A percentile compares a stretch with the other conserved stretches of the same genome.
phyloP scores from a whole-genome alignment of 2,329 filamentous ascomycete genomes.

The Seiridium cupressi region DNA sequence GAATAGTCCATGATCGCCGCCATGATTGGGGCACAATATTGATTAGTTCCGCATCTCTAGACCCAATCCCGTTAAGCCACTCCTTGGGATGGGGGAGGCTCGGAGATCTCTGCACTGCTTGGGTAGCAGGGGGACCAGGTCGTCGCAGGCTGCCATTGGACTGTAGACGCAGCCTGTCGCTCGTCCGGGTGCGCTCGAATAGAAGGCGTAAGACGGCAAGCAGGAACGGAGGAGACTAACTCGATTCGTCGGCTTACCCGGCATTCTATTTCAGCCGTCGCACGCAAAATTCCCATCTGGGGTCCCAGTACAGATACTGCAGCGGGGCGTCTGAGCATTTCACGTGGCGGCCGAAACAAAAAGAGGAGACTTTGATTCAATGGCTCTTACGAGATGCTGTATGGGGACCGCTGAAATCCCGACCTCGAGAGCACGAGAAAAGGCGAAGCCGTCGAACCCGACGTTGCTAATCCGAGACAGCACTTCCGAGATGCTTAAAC shows the following conservation, averaged over 20 bases:
- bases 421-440: too few relatives aligned
- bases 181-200: conserved; percentile 1
- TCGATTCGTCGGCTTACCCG: background rate
- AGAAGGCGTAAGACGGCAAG: conserved; percentile 1
- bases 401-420: too few relatives aligned
- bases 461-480: conserved; percentile 3
- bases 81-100: background rate
- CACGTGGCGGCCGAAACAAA: background rate
- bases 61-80: background rate
- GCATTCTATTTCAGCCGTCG: background rate
- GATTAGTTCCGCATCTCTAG: conserved; percentile 2
- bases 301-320: background rate
- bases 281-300: background rate
- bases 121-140: background rate
- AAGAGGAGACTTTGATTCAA: background rate
- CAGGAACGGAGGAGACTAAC: conserved; percentile 9
- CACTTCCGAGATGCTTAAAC: background rate
- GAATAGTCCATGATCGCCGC: conserved; percentile 4
- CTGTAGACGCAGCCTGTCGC: background rate
- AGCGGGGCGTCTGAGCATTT: background rate
- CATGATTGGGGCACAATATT: background rate
- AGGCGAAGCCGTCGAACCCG: background rate
- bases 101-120: background rate
- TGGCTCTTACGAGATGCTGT: too few relatives aligned
- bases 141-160: background rate